Evolutionary conservation across 257 asterid genomes (phyloP), one percentile per base, ranked within the genome.

Genomic region (Anisodus tanguticus): DNA sequence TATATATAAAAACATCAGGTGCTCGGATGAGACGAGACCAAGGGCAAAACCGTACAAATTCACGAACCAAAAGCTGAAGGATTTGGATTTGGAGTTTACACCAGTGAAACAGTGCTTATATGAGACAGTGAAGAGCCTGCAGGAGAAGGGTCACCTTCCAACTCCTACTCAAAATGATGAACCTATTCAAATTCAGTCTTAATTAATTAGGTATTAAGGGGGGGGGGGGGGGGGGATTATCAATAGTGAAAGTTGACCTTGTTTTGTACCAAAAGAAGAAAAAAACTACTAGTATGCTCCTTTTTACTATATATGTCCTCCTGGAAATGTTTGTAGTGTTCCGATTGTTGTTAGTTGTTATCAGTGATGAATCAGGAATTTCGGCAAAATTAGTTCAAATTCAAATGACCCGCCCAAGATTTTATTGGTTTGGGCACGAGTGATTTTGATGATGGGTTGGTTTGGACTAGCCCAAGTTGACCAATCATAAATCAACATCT

Each of bases 121-220:
- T 15, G 97, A 94, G 5, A 92, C 98, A 4, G 97, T 92, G 6
- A 94, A 90, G 88, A 92, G 93, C 89, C 93, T 92, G 54, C 93
- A 94, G 59, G 98, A 91, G 68, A 94, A 91, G 53, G 95, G 95
- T 45, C 93, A 90, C 80, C 69, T 94, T 63, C 93, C 91, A 11
- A 37, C 90, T 54, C 92, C 91, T 1, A 7, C 85, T 17, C 95
- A 88, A 79, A 86, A 71, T 51, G 90, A 87, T 78, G 89, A 90
- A 84, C 86, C 91, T 79, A 60, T 87, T 82, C 85, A 79, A 12
- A 89, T 90, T 85, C 85, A 83, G 6, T 81, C 93, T 83, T 88
- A 83, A 79, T 26, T 51, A 51, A 77, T 79, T 7, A 58, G 39
- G 19, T 7, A 35, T 68, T 35, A 6, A 2, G 26, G 26, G 26